These are phyloP conservation scores for Petasospora rhodanensis DNA, from an alignment of 1,139 yeast genomes.

Conservation along the genomic window DNA sequence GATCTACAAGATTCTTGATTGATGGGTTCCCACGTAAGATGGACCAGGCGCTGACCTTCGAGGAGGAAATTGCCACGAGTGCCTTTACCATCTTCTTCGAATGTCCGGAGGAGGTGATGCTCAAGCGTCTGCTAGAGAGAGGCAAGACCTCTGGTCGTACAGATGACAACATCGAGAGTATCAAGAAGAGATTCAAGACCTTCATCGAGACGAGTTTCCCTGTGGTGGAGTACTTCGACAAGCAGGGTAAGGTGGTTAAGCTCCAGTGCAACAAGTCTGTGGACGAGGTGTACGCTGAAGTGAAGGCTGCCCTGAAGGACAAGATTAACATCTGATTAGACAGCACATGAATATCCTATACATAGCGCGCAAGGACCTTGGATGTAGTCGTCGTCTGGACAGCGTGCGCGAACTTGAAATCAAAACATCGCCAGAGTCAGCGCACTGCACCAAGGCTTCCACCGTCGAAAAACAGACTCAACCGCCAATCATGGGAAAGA, in stretches of 20 bases:
- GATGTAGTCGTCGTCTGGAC: background rate
- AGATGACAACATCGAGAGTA: conserved; percentile 90
- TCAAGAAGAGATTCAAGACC: conserved; percentile 81
- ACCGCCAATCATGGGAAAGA: conserved; percentile 3
- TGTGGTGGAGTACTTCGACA: conserved; percentile 79
- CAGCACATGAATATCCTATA: background rate
- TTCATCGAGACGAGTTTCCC: conserved; percentile 93
- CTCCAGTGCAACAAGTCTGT: conserved; percentile 77
- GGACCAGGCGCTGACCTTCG: conserved; percentile 96
- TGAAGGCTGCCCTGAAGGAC: conserved; percentile 55
- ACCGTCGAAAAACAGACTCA: background rate
- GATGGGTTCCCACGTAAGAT: conserved; percentile 98
- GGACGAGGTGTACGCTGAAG: conserved; percentile 71
- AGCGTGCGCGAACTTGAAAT: background rate
- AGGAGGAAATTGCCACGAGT: conserved; percentile 70
- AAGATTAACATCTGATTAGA: conserved; percentile 16
- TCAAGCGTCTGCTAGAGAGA: conserved; percentile 77
- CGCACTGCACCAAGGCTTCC: too few relatives aligned
- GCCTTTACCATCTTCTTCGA: conserved; percentile 85
- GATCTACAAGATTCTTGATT: conserved; percentile 60
- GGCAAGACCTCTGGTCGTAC: conserved; percentile 93
- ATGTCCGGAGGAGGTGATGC: conserved; percentile 90
- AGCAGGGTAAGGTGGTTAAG: conserved; percentile 71
- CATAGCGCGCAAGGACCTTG: background rate
- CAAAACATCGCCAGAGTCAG: background rate